These are phyloP conservation scores for Kwoniella dejecticola DNA, from an alignment of 768 basidiomycete genomes.

Conservation along the genomic window DNA sequence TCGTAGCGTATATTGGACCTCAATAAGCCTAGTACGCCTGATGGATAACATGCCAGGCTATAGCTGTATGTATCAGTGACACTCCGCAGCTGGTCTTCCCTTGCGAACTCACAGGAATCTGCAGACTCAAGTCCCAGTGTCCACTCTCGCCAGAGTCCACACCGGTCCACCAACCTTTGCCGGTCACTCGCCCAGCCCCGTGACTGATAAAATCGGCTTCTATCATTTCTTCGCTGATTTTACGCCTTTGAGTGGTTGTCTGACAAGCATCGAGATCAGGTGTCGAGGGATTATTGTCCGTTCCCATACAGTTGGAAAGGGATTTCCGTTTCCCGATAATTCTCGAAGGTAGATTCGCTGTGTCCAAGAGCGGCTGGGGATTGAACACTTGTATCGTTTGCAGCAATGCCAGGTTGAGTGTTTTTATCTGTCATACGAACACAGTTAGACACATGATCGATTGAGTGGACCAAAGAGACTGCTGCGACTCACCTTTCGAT, in stretches of 20 bases:
- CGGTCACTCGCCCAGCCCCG: slow-evolving; percentile 63
- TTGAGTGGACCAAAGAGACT: not conserved
- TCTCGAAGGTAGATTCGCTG: slow-evolving; percentile 25
- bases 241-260: slow-evolving; percentile 65
- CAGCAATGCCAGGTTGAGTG: slow-evolving; percentile 65
- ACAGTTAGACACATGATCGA: not conserved
- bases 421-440: slow-evolving; percentile 62
- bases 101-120: slow-evolving; percentile 67
- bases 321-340: slow-evolving; percentile 16
- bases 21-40: slow-evolving; percentile 68
- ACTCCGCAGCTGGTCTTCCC: not conserved
- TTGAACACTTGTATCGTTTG: slow-evolving; percentile 70
- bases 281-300: slow-evolving; percentile 27
- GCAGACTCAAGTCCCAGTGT: slow-evolving; percentile 69
- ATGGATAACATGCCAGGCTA: slow-evolving; percentile 59
- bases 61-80: not conserved
- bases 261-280: slow-evolving; percentile 66
- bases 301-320: slow-evolving; percentile 14
- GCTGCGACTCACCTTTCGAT: slow-evolving; percentile 59
- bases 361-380: slow-evolving; percentile 59
- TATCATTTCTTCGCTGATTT: slow-evolving; percentile 67
- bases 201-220: slow-evolving; percentile 63
- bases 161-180: slow-evolving; percentile 86
- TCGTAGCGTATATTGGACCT: slow-evolving; percentile 73
- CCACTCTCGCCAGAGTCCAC: slow-evolving; percentile 65